Base-by-base conservation (phyloP, 495 filamentous ascomycete species). In the Clohesyomyces aquaticus region DNA sequence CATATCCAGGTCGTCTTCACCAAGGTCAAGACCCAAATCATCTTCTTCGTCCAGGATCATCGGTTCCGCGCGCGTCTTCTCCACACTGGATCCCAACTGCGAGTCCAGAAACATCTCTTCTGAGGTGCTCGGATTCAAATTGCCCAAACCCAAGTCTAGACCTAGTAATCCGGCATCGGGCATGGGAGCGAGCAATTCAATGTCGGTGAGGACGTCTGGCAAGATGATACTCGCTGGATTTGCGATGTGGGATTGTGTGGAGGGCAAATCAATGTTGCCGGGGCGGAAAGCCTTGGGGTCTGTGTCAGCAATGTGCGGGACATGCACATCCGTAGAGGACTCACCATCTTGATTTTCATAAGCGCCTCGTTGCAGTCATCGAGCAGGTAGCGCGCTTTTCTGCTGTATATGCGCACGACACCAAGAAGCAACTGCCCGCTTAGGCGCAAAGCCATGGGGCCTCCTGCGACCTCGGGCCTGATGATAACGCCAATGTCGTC, bases 331-430 rank as follows among this genome's bases (percentile, higher is more conserved):
- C 59, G 59, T n/a, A 22, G 21, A 4, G 41, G 21, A 49, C 82
- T 25, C 81, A 96, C 93, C 93, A 97, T 94, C 73, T 97, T 97
- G 70, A 98, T 96, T 77, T 96, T 97, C 81, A 94, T 86, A 58
- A 98, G 78, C 25, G 94, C 93, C 77, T 98, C 94, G 71, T 93
- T 96, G 79, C 94, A 98, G 73, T 98, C 94, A 73, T 98, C 94
- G 41, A 97, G 78, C 14, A 98, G 80, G 74, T 98, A 98, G 63
- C 92, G 88, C 71, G 94, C 91, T 77, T 98, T 98, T 61, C 95
- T 84, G 73, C 91, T 96, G 76, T 98, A 98, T 55, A 98, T 98
- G 66, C 94, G 83, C 63, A 96, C 95, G 38, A 98, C 94, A 77
- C 94, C 94, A 55, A 98, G 81, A 65, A 98, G 79, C 58, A 98